Percentiles rank a stretch among this genome's conserved stretches.
Conservation (phyloP, 306 rosid genomes). For the Fragaria nilgerrensis region DNA sequence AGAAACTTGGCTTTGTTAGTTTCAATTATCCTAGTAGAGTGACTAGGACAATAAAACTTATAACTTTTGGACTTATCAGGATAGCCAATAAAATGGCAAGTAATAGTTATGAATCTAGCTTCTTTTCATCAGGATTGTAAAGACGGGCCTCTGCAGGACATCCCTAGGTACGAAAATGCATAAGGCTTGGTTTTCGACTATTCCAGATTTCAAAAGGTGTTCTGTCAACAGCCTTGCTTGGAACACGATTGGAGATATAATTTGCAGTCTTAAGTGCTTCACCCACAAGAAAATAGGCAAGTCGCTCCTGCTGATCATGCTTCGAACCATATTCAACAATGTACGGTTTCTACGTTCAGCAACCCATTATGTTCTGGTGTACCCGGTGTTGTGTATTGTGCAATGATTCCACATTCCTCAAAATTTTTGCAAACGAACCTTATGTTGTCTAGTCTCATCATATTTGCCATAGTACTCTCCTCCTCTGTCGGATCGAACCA, state of each 20-base stretch:
- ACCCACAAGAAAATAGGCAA: not conserved
- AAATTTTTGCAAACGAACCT: not conserved
- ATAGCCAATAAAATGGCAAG: not conserved
- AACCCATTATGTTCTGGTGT: not conserved
- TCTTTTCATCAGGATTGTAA: not conserved
- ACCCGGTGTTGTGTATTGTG: not conserved
- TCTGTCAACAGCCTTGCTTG: not conserved
- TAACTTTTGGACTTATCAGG: not conserved
- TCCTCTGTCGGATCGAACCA: not conserved
- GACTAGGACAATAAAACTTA: not conserved
- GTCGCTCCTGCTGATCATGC: not conserved
- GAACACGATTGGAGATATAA: not conserved
- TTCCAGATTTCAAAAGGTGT: not conserved
- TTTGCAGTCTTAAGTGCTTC: not conserved
- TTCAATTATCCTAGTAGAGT: not conserved
- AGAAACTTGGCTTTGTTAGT: not conserved
- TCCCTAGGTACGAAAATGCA: not conserved
- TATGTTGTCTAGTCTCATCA: not conserved
- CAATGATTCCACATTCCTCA: not conserved
- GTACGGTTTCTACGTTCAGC: not conserved
- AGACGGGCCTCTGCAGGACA: not conserved
- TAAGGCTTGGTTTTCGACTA: not conserved
- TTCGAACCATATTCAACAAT: not conserved
- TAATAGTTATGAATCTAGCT: not conserved
- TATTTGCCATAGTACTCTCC: too few species aligned